These are phyloP conservation scores for Alloteropsis semialata DNA, from an alignment of 176 grass and related monocot genomes.

Conservation along the genomic window DNA sequence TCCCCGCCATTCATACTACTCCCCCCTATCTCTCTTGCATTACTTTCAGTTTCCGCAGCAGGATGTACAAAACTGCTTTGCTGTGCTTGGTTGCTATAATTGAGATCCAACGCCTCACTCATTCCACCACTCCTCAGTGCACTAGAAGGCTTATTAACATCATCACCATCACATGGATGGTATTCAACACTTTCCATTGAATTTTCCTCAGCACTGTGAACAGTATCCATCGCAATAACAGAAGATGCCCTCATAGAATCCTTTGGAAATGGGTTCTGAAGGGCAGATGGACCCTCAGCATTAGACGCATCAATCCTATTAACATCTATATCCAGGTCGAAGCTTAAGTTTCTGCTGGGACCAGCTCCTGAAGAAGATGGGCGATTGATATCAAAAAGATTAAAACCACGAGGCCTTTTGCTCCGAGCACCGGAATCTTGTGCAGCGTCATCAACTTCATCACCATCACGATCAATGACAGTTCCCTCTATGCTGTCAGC, in stretches of 20 bases:
- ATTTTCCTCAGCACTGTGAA: conserved; percentile 62
- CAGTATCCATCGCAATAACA: conserved; percentile 94
- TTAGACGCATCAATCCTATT: conserved; percentile 49
- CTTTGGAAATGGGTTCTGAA: conserved; percentile 52
- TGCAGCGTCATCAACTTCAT: conserved; percentile 85
- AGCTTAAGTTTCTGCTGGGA: conserved; percentile 82
- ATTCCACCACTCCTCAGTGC: conserved; percentile 61
- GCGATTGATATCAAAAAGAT: conserved; percentile 66
- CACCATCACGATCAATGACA: conserved; percentile 84
- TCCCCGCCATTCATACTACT: conserved; percentile 97
- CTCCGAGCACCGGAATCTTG: conserved; percentile 66
- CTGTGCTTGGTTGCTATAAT: conserved; percentile 91
- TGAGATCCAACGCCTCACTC: conserved; percentile 79
- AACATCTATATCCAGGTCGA: conserved; percentile 76
- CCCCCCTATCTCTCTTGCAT: conserved; percentile 81
- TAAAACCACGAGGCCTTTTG: conserved; percentile 75
- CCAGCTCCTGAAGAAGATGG: conserved; percentile 84
- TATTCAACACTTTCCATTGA: conserved; percentile 99
- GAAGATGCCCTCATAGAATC: conserved; percentile 86
- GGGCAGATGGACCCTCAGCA: conserved; percentile 37
- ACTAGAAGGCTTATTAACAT: conserved; percentile 70
- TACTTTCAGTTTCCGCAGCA: conserved; percentile 74
- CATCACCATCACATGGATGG: conserved; percentile 78
- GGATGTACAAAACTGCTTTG: conserved; percentile 83
- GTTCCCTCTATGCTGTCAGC: conserved; percentile 97